A percentile compares a stretch with the other conserved stretches of the same genome.
phyloP scores from a whole-genome alignment of 352 stramenopile species.

The Phytophthora pistaciae region DNA sequence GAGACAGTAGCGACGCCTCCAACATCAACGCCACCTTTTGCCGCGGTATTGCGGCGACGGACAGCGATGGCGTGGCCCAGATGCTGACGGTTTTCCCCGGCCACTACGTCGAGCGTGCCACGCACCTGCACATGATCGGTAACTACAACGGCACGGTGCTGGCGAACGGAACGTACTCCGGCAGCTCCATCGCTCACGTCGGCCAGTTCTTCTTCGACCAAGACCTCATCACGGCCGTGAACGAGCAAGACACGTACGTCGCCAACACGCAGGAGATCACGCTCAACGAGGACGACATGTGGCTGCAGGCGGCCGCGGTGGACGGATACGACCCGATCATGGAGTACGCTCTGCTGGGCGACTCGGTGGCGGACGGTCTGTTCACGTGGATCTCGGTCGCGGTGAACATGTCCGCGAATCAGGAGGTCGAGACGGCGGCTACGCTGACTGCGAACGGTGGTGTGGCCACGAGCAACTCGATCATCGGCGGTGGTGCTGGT shows the following conservation, averaged over 20 bases:
- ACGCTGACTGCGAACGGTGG: slow-evolving; percentile 18
- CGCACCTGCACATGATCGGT: slow-evolving; percentile 37
- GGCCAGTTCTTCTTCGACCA: slow-evolving; percentile 43
- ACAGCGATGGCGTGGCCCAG: slow-evolving; percentile 28
- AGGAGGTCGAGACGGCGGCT: slow-evolving; percentile 15
- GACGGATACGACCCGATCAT: slow-evolving; percentile 34
- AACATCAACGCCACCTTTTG: slow-evolving; percentile 40
- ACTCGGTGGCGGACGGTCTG: slow-evolving; percentile 28
- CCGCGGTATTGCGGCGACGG: slow-evolving; percentile 30
- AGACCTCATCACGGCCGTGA: slow-evolving; percentile 34
- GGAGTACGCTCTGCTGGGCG: slow-evolving; percentile 26
- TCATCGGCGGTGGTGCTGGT: slow-evolving; percentile 20
- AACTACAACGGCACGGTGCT: slow-evolving; percentile 32
- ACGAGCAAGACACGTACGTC: slow-evolving; percentile 34
- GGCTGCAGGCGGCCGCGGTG: slow-evolving; percentile 17
- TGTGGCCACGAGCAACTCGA: slow-evolving; percentile 16
- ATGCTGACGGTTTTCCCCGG: slow-evolving; percentile 36
- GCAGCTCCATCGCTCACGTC: slow-evolving; percentile 22
- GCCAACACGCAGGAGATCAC: slow-evolving; percentile 37
- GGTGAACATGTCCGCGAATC: slow-evolving; percentile 19
- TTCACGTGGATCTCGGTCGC: slow-evolving; percentile 33
- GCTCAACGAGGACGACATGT: slow-evolving; percentile 33
- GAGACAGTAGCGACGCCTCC: slow-evolving; percentile 35
- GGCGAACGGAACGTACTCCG: slow-evolving; percentile 28
- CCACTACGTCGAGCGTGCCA: slow-evolving; percentile 35